Evolutionary conservation across 2,329 filamentous ascomycete genomes (phyloP).

Genomic region (Penicillium brasilianum): DNA sequence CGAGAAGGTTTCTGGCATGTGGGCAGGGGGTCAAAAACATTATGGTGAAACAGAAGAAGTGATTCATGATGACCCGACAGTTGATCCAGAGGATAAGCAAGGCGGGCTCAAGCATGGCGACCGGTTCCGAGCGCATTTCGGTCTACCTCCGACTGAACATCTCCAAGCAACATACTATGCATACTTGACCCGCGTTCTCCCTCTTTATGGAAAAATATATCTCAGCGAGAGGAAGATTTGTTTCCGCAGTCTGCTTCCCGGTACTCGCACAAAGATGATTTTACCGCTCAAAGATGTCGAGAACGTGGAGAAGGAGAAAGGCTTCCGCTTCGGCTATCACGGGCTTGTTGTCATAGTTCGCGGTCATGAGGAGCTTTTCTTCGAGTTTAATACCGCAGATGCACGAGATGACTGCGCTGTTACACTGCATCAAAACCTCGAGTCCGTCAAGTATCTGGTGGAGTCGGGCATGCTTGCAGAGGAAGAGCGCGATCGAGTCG

Average conservation of each 20-base stretch:
- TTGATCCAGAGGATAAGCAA: slow-evolving; percentile 62
- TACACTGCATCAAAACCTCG: slow-evolving; percentile 76
- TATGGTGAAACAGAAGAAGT: slow-evolving; percentile 76
- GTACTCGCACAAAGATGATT: slow-evolving; percentile 89
- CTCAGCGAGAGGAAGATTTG: slow-evolving; percentile 87
- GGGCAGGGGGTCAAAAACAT: slow-evolving; percentile 87
- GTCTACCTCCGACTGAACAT: slow-evolving; percentile 79
- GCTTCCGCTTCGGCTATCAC: slow-evolving; percentile 88
- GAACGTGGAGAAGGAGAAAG: slow-evolving; percentile 92
- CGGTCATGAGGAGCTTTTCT: slow-evolving; percentile 94
- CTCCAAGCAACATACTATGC: slow-evolving; percentile 90
- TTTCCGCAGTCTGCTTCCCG: slow-evolving; percentile 87
- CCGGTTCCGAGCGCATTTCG: slow-evolving; percentile 88
- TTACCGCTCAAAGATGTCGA: slow-evolving; percentile 89
- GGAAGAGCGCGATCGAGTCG: slow-evolving; percentile 72
- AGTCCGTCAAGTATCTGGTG: slow-evolving; percentile 71
- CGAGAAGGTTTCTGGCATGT: slow-evolving; percentile 96
- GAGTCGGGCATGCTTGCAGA: slow-evolving; percentile 71
- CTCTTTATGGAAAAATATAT: slow-evolving; percentile 95
- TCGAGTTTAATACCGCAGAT: slow-evolving; percentile 81
- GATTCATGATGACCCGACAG: slow-evolving; percentile 67
- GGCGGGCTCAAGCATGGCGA: slow-evolving; percentile 60
- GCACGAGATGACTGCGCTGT: slow-evolving; percentile 87
- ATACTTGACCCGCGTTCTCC: slow-evolving; percentile 86
- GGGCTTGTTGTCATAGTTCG: slow-evolving; percentile 91